Evolutionary conservation across 306 rosid genomes (phyloP), one percentile per base, ranked within the genome.

Genomic region (Lathyrus tuberosus): DNA sequence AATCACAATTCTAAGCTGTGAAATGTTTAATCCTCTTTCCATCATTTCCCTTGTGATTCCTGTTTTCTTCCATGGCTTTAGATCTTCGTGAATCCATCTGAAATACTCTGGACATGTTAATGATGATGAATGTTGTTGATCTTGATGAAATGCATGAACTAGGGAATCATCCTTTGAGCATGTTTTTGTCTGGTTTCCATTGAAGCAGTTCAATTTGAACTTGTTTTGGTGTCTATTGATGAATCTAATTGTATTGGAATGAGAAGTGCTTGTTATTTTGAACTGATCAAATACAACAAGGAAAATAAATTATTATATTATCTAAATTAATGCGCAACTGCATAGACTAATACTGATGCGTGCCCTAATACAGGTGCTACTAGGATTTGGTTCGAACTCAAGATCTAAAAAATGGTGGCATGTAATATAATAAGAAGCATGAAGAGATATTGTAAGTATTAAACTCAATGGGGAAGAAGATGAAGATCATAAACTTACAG

Each of bases 51-150:
- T 76, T 12, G 89, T 85, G 76, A 85, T 82, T 47, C 89, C 84
- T 26, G 66, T 67, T 0, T n/a, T 57, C 62, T 56, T 18, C 89
- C 89, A 85, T 14, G 84, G 86, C 59, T 69, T 78, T 0, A 85
- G 54, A 72, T 85, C 89, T 75, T 85, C 81, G 10, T 73, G 86
- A 78, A 85, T 85, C 89, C 89, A 85, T 33, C 65, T 70, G 49
- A 79, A 76, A 52, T 81, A 68, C 3, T 70, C 80, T 2, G 89
- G 86, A 51, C 89, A 85, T 33, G 78, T 8, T 17, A 65, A 56
- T 26, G 60, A 0, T 4, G 67, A 6, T 16, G 74, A 22, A 44
- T 77, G 26, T 0, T 52, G 20, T 10, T 60, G 15, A 10, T 24
- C 14, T 14, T 12, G 41, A 28, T 72, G 24, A 44, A n/a, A 10